Evolutionary conservation across 257 asterid genomes (phyloP).

Genomic region (Gardenia jasminoides): DNA sequence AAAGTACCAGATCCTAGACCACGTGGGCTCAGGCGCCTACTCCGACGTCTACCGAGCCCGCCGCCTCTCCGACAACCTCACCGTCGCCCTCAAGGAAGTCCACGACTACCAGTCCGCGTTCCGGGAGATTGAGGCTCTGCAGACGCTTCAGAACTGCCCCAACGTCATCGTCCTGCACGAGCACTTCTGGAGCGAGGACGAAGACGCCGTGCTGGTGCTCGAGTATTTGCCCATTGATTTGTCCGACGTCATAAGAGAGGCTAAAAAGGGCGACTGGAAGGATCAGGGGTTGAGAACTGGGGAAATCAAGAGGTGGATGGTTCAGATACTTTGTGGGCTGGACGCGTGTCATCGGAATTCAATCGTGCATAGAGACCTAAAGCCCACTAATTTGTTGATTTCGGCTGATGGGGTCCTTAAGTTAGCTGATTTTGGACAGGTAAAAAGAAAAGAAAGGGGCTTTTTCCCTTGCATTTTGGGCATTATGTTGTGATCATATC

Average conservation of each 20-base stretch:
- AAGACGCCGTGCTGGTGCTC: conserved; percentile 85
- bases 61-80: conserved; percentile 67
- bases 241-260: conserved; percentile 57
- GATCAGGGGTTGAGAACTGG: conserved; percentile 59
- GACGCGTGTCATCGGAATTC: conserved; percentile 82
- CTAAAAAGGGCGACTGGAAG: conserved; percentile 48
- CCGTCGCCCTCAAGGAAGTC: conserved; percentile 82
- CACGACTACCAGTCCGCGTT: conserved; percentile 88
- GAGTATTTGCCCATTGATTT: conserved; percentile 83
- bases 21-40: conserved; percentile 92
- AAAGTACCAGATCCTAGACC: conserved; percentile 67
- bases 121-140: conserved; percentile 85
- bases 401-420: conserved; percentile 82
- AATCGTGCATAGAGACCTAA: conserved; percentile 85
- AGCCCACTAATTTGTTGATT: conserved; percentile 86
- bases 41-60: conserved; percentile 89
- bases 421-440: conserved; percentile 99
- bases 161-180: conserved; percentile 68
- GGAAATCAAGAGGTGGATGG: conserved; percentile 84
- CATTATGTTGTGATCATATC: too few relatives aligned
- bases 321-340: conserved; percentile 71
- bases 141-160: conserved; percentile 62
- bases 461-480: neutral
- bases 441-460: too few relatives aligned
- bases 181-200: conserved; percentile 90